A percentile compares a stretch with the other conserved stretches of the same genome.
phyloP scores from a whole-genome alignment of 225 moss, liverwort and hornwort species.

The Bryoerythrophyllum caledonicum region DNA sequence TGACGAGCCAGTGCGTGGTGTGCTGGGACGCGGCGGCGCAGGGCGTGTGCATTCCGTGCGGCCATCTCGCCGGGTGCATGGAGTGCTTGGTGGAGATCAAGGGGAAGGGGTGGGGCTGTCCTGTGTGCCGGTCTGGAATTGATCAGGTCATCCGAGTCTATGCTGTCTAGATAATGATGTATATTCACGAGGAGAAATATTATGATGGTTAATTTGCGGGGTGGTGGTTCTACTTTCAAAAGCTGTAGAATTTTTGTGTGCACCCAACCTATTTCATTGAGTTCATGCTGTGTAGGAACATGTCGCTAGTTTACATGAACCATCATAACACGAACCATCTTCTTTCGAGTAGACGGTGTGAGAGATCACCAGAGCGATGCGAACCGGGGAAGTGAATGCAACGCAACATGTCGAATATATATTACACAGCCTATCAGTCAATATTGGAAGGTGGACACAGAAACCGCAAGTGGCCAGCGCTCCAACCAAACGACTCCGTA shows the following conservation, averaged over 20 bases:
- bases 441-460: slow-evolving; percentile 17
- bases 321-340: too few species aligned
- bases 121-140: slow-evolving; percentile 75
- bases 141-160: slow-evolving; percentile 78
- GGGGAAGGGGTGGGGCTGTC: slow-evolving; percentile 76
- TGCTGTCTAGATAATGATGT: slow-evolving; percentile 40
- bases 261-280: too few species aligned
- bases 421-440: slow-evolving; percentile 27
- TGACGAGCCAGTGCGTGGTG: slow-evolving; percentile 64
- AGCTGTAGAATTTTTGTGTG: too few species aligned
- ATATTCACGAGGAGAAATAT: too few species aligned
- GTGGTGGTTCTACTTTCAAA: too few species aligned
- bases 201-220: too few species aligned
- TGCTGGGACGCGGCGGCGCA: slow-evolving; percentile 81
- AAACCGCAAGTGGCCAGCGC: slow-evolving; percentile 12
- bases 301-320: too few species aligned
- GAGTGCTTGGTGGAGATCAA: slow-evolving; percentile 73
- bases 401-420: slow-evolving; percentile 12
- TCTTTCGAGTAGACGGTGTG: not conserved
- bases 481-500: slow-evolving; percentile 23
- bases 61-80: slow-evolving; percentile 84
- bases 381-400: not conserved
- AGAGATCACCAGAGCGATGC: not conserved
- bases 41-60: slow-evolving; percentile 81
- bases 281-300: too few species aligned